These are phyloP conservation scores for Coccomyxa sp. DNA, from an alignment of 139 green algal genomes.

Conservation along the genomic window DNA sequence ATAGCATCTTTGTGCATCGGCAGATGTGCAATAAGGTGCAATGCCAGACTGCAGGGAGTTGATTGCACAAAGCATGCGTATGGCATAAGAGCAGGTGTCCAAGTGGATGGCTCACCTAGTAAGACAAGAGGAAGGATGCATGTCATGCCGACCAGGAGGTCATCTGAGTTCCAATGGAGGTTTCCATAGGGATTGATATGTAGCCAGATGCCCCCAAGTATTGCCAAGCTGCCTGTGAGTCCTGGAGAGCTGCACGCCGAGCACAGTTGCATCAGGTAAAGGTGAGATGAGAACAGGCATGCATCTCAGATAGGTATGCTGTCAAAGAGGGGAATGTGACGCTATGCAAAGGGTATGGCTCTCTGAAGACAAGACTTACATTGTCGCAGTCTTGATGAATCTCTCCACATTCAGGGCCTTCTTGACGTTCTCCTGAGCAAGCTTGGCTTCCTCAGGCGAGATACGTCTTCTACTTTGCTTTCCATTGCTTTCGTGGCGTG, in stretches of 20 bases:
- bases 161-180: constrained; percentile 1
- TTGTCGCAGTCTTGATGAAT: neutral
- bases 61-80: too few species aligned
- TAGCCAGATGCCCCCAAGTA: neutral
- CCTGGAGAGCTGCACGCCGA: constrained; percentile 4
- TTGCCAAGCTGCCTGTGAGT: neutral
- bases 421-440: neutral
- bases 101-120: neutral
- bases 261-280: neutral
- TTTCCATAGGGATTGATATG: constrained; percentile 12
- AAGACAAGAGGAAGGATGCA: neutral
- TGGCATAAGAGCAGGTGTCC: neutral
- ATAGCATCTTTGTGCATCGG: too few species aligned
- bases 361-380: too few species aligned
- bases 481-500: neutral
- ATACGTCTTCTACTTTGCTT: neutral
- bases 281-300: neutral
- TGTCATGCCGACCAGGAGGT: neutral
- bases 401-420: neutral
- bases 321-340: neutral
- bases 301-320: neutral
- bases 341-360: neutral
- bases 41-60: too few species aligned
- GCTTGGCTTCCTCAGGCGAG: neutral
- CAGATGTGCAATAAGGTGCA: too few species aligned